phyloP scores from a whole-genome alignment of 192 early-diverging fungal species.

The Paraglomus brasilianum region DNA sequence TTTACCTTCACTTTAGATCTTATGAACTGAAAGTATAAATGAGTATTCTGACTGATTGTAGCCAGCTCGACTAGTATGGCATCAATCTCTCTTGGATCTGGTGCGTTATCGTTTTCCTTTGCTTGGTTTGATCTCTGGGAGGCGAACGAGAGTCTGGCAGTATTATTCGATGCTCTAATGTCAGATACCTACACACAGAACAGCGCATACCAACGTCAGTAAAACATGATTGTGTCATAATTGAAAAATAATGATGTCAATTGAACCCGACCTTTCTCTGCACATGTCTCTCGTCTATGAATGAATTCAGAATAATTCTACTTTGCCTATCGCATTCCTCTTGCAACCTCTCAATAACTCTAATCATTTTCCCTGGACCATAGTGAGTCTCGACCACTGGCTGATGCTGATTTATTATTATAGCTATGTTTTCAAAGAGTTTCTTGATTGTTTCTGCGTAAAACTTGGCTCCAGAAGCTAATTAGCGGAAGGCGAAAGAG shows the following conservation, averaged over 20 bases:
- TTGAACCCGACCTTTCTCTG: slow-evolving; percentile 40
- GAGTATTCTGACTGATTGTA: slow-evolving; percentile 72
- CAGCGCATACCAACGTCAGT: neutral
- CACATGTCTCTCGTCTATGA: slow-evolving; percentile 70
- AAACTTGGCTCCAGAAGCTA: slow-evolving; percentile 52
- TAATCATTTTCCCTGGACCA: slow-evolving; percentile 84
- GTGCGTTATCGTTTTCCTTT: slow-evolving; percentile 34
- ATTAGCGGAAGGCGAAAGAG: neutral
- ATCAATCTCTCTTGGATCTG: slow-evolving; percentile 80
- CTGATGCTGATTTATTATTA: slow-evolving; percentile 86
- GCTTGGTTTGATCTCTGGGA: slow-evolving; percentile 25
- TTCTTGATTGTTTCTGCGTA: slow-evolving; percentile 79
- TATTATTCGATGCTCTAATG: slow-evolving; percentile 50
- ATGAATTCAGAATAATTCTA: slow-evolving; percentile 71
- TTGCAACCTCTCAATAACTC: slow-evolving; percentile 85
- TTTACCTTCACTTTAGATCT: slow-evolving; percentile 70
- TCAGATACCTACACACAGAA: slow-evolving; percentile 47
- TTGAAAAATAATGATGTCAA: slow-evolving; percentile 1
- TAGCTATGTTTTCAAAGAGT: slow-evolving; percentile 88
- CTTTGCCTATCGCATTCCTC: slow-evolving; percentile 84
- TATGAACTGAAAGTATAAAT: slow-evolving; percentile 81
- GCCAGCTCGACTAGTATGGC: slow-evolving; percentile 79
- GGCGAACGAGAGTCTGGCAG: slow-evolving; percentile 24
- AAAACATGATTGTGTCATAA: neutral
- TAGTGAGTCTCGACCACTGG: slow-evolving; percentile 81